Conservation (phyloP, 2,329 filamentous ascomycete genomes). For the Berkeleyomyces basicola region DNA sequence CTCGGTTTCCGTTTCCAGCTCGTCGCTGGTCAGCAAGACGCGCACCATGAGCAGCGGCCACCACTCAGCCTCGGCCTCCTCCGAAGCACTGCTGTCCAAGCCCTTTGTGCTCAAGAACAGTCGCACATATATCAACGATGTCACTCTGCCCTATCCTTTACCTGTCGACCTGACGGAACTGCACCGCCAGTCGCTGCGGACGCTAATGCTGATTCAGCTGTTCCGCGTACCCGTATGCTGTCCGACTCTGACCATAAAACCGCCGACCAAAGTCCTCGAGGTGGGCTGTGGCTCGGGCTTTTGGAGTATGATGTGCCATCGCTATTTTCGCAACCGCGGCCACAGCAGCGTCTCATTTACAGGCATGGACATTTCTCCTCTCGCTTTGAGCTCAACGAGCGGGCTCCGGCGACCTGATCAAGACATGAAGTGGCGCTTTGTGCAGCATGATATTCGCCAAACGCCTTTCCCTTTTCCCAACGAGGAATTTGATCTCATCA, state of each 20-base stretch:
- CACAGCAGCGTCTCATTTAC: conserved; percentile 58
- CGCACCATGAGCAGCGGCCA: conserved; percentile 18
- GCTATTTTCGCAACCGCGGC: conserved; percentile 55
- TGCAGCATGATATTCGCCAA: conserved; percentile 70
- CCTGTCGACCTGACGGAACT: conserved; percentile 77
- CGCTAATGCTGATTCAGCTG: conserved; percentile 63
- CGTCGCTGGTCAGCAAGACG: conserved; percentile 17
- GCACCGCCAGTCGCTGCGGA: conserved; percentile 72
- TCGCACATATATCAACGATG: conserved; percentile 66
- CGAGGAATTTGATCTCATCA: conserved; percentile 71
- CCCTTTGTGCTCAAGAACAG: conserved; percentile 61
- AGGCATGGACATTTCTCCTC: conserved; percentile 63
- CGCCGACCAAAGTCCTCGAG: conserved; percentile 66
- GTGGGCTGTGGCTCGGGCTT: conserved; percentile 75
- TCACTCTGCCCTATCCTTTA: conserved; percentile 58
- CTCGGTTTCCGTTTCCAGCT: not conserved
- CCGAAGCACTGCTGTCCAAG: conserved; percentile 26
- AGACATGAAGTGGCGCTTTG: conserved; percentile 75
- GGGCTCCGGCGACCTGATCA: conserved; percentile 36
- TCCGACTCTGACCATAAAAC: conserved; percentile 44
- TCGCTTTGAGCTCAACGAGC: conserved; percentile 32
- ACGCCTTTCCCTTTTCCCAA: conserved; percentile 62
- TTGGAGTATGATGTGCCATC: conserved; percentile 80
- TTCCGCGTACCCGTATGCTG: conserved; percentile 69
- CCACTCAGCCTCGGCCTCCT: conserved; percentile 25